Evolutionary conservation across 2,329 filamentous ascomycete genomes (phyloP).

Genomic region (Aureobasidium sp.): DNA sequence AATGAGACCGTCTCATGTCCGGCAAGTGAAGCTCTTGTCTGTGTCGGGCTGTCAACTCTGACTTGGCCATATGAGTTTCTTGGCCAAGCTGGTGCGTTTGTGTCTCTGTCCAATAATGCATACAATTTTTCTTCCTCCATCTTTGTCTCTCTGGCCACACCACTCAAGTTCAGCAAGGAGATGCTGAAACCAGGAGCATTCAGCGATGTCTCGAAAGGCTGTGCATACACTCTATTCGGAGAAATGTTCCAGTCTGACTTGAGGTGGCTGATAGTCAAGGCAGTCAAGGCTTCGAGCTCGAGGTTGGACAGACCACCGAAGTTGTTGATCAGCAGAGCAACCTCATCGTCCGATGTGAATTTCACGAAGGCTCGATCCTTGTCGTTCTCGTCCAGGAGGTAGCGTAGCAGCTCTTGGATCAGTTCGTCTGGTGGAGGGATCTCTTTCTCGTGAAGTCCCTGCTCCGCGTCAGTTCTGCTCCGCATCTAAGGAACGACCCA

Average conservation of each 20-base stretch:
- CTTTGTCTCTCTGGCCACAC: conserved; percentile 37
- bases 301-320: conserved; percentile 43
- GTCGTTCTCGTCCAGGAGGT: conserved; percentile 43
- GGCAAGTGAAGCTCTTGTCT: neutral
- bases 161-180: conserved; percentile 47
- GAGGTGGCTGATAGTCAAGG: conserved; percentile 35
- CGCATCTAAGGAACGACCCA: neutral
- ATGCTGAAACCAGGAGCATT: conserved; percentile 53
- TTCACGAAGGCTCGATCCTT: conserved; percentile 44
- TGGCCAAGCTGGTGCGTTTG: conserved; percentile 47
- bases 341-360: conserved; percentile 40
- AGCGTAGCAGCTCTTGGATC: conserved; percentile 42
- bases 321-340: conserved; percentile 44
- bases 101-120: conserved; percentile 43
- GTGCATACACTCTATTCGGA: conserved; percentile 42
- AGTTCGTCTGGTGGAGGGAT: conserved; percentile 45
- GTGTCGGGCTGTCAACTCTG: neutral
- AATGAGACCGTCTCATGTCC: conserved; percentile 16
- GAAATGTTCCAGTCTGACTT: conserved; percentile 43
- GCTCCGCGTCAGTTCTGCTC: neutral
- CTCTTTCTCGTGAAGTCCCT: conserved; percentile 40
- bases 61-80: conserved; percentile 36
- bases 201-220: conserved; percentile 46
- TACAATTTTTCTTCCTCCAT: conserved; percentile 38
- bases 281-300: conserved; percentile 43